These are phyloP conservation scores for Vitis hybrid DNA, from an alignment of 177 flowering plant genomes.

Conservation along the genomic window DNA sequence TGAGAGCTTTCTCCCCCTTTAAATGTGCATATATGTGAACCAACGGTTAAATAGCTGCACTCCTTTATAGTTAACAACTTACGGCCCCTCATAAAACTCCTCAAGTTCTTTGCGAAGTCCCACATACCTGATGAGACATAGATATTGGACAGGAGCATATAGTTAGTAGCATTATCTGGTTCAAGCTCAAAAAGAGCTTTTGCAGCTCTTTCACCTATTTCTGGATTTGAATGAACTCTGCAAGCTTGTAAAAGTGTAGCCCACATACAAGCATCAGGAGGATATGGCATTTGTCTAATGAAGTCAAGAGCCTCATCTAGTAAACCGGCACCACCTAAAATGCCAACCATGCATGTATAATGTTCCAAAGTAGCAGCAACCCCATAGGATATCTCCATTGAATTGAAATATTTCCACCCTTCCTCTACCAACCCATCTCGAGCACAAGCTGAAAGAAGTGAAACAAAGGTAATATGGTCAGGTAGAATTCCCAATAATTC, in stretches of 20 bases:
- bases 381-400: slow-evolving; percentile 27
- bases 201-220: slow-evolving; percentile 37
- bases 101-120: slow-evolving; percentile 26
- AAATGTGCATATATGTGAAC: slow-evolving; percentile 17
- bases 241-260: slow-evolving; percentile 39
- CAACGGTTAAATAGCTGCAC: slow-evolving; percentile 31
- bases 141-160: slow-evolving; percentile 31
- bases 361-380: slow-evolving; percentile 37
- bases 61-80: slow-evolving; percentile 16
- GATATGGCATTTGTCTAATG: slow-evolving; percentile 28
- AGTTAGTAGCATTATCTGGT: slow-evolving; percentile 32
- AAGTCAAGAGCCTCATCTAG: slow-evolving; percentile 35
- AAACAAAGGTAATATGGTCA: slow-evolving; percentile 31
- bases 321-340: slow-evolving; percentile 34
- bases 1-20: slow-evolving; percentile 26
- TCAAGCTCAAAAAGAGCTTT: slow-evolving; percentile 36
- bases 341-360: slow-evolving; percentile 37
- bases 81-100: slow-evolving; percentile 20
- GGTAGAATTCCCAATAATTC: slow-evolving; percentile 21
- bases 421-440: slow-evolving; percentile 34
- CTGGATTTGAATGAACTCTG: slow-evolving; percentile 32
- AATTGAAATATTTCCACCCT: slow-evolving; percentile 37
- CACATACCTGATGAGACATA: slow-evolving; percentile 32
- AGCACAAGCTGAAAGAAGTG: slow-evolving; percentile 34
- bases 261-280: slow-evolving; percentile 38